Evolutionary conservation across 2,329 filamentous ascomycete genomes (phyloP), one percentile per base, ranked within the genome.

Genomic region (Byssothecium circinans): DNA sequence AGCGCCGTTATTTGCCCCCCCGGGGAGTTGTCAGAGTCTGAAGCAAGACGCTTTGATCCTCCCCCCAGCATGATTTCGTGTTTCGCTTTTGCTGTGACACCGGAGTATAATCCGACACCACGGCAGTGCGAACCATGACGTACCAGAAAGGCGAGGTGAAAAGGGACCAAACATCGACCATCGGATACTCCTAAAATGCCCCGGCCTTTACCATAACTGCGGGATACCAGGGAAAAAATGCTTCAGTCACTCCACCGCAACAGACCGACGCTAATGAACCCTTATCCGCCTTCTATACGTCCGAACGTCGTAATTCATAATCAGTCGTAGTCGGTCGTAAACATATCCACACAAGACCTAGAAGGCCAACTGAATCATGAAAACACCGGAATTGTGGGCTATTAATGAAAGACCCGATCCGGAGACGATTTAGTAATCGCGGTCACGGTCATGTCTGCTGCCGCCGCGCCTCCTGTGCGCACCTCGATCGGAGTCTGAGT

Each of bases 401-500:
- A 25, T 25, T 25, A 10, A 25, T 25, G 5, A 10, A 6, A 10
- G 23, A 25, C 23, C 5, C 10, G 23, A 25, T 25, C 23, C 6
- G 10, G 5, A 6, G 23, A 10, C 23, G n/a, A 25, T 15, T 10
- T 36, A 36, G 33, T 17, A 39, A 19, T 39, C 19, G 10, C 8
- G 19, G 6, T 29, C 19, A 39, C 37, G 23, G 10, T 25, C 23
- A 14, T 33, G 15, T 25, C 38, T 8, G 29, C 54, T 47, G 34
- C 49, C 43, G 18, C 45, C 34, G 10, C 50, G 50, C 27, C 52
- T 43, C 38, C 47, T 54, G 37, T 50, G 46, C 10, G 49, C 32
- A 29, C 27, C 41, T 17, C 53, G 43, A 33, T 58, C 51, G 3
- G 54, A 47, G 43, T 58, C 56, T 4, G 52, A 56, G 30, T 60